These are phyloP conservation scores for Solanum pennellii DNA, from an alignment of 257 asterid genomes.

Conservation along the genomic window DNA sequence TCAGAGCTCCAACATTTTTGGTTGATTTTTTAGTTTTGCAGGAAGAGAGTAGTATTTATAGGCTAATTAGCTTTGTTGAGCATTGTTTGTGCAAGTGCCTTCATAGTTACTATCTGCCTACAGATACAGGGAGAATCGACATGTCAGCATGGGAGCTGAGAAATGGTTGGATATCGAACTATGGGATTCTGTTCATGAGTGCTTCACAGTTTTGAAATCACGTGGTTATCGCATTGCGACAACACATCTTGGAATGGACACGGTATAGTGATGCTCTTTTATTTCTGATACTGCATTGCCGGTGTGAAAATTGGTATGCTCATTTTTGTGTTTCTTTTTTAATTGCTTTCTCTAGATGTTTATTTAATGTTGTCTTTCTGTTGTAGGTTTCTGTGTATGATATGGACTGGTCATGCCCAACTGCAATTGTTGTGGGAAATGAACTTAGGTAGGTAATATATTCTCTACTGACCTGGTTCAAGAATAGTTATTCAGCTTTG, in stretches of 20 bases:
- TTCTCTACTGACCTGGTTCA: background rate
- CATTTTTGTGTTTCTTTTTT: background rate
- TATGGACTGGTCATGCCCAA: conserved; percentile 90
- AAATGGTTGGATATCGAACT: conserved; percentile 96
- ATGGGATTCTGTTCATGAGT: conserved; percentile 69
- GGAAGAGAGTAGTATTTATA: background rate
- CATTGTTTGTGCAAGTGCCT: background rate
- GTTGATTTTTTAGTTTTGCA: background rate
- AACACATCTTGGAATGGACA: conserved; percentile 57
- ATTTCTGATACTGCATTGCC: background rate
- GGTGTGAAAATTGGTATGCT: background rate
- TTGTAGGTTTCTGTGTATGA: conserved; percentile 73
- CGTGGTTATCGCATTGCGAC: conserved; percentile 95
- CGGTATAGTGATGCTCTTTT: conserved; percentile 28
- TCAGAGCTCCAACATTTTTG: background rate
- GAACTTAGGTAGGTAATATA: conserved; percentile 44
- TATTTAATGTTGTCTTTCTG: background rate
- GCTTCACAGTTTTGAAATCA: conserved; percentile 65
- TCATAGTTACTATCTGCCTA: background rate
- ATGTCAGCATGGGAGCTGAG: conserved; percentile 99
- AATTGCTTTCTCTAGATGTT: conserved; percentile 4
- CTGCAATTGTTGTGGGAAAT: conserved; percentile 91
- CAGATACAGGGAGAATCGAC: conserved; percentile 89
- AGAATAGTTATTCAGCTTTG: background rate
- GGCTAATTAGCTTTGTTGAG: background rate